A percentile compares a stretch with the other conserved stretches of the same genome.
These are phyloP conservation scores for Wickerhamomyces silvicola DNA, from an alignment of 805 yeast genomes.

Conservation along the genomic window DNA sequence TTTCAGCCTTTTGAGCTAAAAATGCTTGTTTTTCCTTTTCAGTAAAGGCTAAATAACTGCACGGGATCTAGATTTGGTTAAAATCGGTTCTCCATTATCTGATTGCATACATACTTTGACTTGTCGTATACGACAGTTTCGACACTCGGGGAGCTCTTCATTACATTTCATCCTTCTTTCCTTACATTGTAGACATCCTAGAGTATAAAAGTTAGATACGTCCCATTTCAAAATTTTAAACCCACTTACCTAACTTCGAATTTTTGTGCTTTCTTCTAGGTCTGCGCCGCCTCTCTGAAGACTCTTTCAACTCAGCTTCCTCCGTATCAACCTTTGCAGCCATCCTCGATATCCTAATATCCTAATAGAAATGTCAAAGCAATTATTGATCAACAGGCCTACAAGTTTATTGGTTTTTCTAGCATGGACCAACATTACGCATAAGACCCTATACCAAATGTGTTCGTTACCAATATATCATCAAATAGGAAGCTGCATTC, in stretches of 20 bases:
- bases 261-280: constrained; percentile 22
- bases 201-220: neutral
- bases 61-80: constrained; percentile 19
- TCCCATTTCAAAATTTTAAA: neutral
- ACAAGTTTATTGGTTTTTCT: too few species aligned
- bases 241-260: constrained; percentile 24
- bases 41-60: constrained; percentile 19
- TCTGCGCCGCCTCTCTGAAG: constrained; percentile 7
- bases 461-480: too few species aligned
- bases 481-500: too few species aligned
- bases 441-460: too few species aligned
- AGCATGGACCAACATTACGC: too few species aligned
- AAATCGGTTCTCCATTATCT: too few species aligned
- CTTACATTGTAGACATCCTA: constrained; percentile 46
- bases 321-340: too few species aligned
- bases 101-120: constrained; percentile 14
- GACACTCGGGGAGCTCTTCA: constrained; percentile 42
- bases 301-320: neutral
- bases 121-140: constrained; percentile 32
- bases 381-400: too few species aligned
- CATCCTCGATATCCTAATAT: too few species aligned
- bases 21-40: constrained; percentile 15
- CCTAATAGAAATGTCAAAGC: too few species aligned
- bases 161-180: constrained; percentile 47
- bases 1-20: constrained; percentile 6